Evolutionary conservation across 1,284 basidiomycete species (phyloP).

Genomic region (Rhodotorula sp.): DNA sequence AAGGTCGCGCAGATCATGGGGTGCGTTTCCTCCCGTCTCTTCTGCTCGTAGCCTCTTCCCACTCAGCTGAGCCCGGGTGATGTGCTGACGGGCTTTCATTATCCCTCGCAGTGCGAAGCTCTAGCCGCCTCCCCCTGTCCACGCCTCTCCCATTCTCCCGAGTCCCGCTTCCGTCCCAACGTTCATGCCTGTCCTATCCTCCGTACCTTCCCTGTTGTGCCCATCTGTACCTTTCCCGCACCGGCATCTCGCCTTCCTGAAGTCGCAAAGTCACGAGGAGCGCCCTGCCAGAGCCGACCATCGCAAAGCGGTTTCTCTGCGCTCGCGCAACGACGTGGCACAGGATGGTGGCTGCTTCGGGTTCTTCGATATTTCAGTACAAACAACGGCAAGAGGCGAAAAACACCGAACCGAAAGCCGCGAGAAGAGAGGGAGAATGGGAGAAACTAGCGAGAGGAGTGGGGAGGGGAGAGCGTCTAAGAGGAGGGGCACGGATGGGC

Average conservation of each 20-base stretch:
- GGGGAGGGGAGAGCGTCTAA: not conserved
- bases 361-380: conserved; percentile 25
- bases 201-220: not conserved
- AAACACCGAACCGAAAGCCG: not conserved
- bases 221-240: not conserved
- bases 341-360: not conserved
- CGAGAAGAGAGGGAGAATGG: not conserved
- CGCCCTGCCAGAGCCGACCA: too few species aligned
- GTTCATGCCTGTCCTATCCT: not conserved
- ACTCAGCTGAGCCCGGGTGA: too few species aligned
- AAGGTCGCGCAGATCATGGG: conserved; percentile 43
- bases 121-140: not conserved
- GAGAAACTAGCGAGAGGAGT: not conserved
- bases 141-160: not conserved
- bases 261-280: too few species aligned
- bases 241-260: too few species aligned
- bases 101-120: not conserved
- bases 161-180: not conserved
- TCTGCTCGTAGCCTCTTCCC: too few species aligned
- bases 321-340: not conserved
- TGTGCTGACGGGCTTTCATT: not conserved
- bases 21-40: not conserved
- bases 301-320: too few species aligned
- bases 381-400: not conserved
- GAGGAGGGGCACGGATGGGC: not conserved